A percentile compares a stretch with the other conserved stretches of the same genome.
These are phyloP conservation scores for Lenwebbia sp. DNA, from an alignment of 345 rosid genomes.

Conservation along the genomic window DNA sequence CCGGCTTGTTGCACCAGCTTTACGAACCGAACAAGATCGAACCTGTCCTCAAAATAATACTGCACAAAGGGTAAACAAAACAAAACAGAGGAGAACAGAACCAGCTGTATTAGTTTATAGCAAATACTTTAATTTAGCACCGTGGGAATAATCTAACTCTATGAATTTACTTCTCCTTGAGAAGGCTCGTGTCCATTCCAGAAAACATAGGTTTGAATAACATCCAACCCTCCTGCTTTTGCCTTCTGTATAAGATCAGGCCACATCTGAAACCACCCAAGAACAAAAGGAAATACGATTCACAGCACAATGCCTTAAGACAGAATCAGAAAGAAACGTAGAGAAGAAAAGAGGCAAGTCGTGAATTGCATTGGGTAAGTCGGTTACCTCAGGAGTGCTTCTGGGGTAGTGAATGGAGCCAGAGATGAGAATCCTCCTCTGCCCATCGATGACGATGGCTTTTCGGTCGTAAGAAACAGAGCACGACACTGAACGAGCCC, in stretches of 20 bases:
- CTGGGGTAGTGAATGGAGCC: slow-evolving; percentile 61
- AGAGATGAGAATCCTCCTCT: slow-evolving; percentile 39
- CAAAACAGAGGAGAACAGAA: neutral
- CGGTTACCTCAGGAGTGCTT: slow-evolving; percentile 45
- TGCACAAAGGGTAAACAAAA: neutral
- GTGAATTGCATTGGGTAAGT: neutral
- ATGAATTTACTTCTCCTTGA: slow-evolving; percentile 21
- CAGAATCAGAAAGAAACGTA: neutral
- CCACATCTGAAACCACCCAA: slow-evolving; percentile 55
- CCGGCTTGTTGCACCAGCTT: slow-evolving; percentile 31
- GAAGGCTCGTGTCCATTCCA: slow-evolving; percentile 58
- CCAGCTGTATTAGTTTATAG: neutral
- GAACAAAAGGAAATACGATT: neutral
- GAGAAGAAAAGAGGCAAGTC: neutral
- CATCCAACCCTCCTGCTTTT: slow-evolving; percentile 79
- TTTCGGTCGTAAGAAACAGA: slow-evolving; percentile 33
- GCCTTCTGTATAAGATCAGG: slow-evolving; percentile 58
- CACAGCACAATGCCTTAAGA: neutral
- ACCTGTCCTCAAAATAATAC: slow-evolving; percentile 32
- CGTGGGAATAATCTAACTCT: neutral
- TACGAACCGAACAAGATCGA: slow-evolving; percentile 25
- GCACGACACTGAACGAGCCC: neutral
- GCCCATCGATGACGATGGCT: slow-evolving; percentile 43
- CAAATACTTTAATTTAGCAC: neutral
- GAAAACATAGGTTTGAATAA: slow-evolving; percentile 74